These are phyloP conservation scores for Ophiocordyceps polyrhachis-furcata DNA, from an alignment of 2,329 filamentous ascomycete genomes.

Conservation along the genomic window DNA sequence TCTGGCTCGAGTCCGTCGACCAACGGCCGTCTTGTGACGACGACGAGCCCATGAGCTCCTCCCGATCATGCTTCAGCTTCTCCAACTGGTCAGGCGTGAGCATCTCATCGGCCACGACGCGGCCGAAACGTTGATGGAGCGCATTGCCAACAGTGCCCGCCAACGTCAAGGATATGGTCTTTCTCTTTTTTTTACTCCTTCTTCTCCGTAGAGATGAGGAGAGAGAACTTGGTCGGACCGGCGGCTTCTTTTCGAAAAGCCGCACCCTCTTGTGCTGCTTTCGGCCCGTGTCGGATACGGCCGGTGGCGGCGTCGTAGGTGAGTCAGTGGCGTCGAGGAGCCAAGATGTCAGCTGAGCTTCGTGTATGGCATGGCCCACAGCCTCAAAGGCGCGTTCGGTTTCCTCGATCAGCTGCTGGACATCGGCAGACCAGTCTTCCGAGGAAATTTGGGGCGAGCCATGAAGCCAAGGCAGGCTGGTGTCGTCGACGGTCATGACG, in stretches of 20 bases:
- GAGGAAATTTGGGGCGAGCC: background rate
- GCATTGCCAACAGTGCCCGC: conserved; percentile 38
- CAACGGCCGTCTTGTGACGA: conserved; percentile 3
- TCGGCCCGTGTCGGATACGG: background rate
- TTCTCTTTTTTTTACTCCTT: background rate
- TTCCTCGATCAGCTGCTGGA: conserved; percentile 27
- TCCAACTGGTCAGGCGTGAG: conserved; percentile 33
- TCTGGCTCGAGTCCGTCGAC: conserved; percentile 9
- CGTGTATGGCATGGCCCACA: conserved; percentile 21
- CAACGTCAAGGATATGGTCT: conserved; percentile 28
- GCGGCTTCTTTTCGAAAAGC: background rate
- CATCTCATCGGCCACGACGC: conserved; percentile 40
- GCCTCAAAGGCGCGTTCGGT: conserved; percentile 31
- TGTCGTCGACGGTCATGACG: background rate
- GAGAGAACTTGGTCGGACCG: background rate
- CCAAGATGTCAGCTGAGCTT: conserved; percentile 14
- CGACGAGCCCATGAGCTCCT: conserved; percentile 5
- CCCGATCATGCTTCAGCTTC: conserved; percentile 20
- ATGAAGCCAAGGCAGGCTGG: background rate
- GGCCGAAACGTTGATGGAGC: conserved; percentile 34
- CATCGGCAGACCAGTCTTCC: conserved; percentile 15
- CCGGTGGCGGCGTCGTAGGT: conserved; percentile 5
- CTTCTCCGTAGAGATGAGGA: background rate
- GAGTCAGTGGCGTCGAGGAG: conserved; percentile 4
- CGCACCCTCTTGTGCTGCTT: background rate